These are phyloP conservation scores for Hippophae gyantsensis DNA, from an alignment of 306 rosid species.

Conservation along the genomic window DNA sequence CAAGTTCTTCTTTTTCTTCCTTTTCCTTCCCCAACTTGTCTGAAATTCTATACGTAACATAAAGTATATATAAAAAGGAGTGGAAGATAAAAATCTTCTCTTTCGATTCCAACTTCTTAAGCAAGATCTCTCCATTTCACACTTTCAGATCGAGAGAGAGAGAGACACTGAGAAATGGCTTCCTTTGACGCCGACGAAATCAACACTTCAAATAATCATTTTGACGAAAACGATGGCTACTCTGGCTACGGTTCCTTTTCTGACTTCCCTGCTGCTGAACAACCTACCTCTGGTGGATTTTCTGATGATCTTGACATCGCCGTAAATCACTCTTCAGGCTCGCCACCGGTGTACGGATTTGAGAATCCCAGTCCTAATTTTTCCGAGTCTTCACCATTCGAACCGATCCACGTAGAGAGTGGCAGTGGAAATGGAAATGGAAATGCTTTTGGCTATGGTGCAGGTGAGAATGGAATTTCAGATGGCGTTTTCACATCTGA, in stretches of 20 bases:
- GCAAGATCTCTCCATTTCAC: too few species aligned
- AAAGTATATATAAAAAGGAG: too few species aligned
- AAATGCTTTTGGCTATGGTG: slow-evolving; percentile 30
- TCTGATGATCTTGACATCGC: slow-evolving; percentile 41
- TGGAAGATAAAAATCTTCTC: too few species aligned
- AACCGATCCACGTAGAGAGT: slow-evolving; percentile 48
- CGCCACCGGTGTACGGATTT: slow-evolving; percentile 74
- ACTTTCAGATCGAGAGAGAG: slow-evolving; percentile 11
- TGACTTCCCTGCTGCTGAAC: slow-evolving; percentile 30
- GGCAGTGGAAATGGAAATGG: slow-evolving; percentile 66
- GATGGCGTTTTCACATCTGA: slow-evolving; percentile 64
- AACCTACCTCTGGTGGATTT: slow-evolving; percentile 29
- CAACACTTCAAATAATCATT: slow-evolving; percentile 38
- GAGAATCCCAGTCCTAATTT: slow-evolving; percentile 57
- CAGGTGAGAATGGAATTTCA: slow-evolving; percentile 24
- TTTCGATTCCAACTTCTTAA: too few species aligned
- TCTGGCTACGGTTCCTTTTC: slow-evolving; percentile 63
- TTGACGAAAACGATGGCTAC: slow-evolving; percentile 38
- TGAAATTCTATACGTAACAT: too few species aligned
- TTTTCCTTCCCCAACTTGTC: too few species aligned
- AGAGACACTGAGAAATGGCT: slow-evolving; percentile 37
- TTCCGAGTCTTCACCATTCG: slow-evolving; percentile 73
- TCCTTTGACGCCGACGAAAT: slow-evolving; percentile 72
- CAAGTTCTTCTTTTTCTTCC: too few species aligned
- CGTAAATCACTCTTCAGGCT: slow-evolving; percentile 41